Base-by-base conservation (phyloP, 345 rosid genomes). In the Eucalyptus virginea region DNA sequence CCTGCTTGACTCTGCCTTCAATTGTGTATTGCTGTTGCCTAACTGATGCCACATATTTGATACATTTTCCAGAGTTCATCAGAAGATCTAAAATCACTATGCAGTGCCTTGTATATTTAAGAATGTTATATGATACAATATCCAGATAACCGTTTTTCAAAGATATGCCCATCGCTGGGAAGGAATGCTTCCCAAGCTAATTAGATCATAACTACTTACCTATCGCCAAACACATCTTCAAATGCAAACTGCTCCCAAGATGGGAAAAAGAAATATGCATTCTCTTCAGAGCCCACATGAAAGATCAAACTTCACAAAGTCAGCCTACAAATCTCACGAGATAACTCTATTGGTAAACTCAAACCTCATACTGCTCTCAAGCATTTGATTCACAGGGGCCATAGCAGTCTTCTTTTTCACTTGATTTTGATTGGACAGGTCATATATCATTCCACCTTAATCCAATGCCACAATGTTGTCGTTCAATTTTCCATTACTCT, bases 301-400 rank as follows among this genome's bases (percentile, higher is more conserved):
- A 77, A 77, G 42, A 77, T 77, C 45, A 21, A 77, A 21, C 16
- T 77, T 77, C 83, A 37, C 45, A 77, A 77, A 37, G 0, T 77
- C 8, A 37, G 83, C 5, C 47, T 1, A 72, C 83, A 3, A 18
- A 21, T 69, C 81, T 34, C 44, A 69, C 44, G 0, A 69, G 44
- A 9, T 32, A 69, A 69, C 42, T 34, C 44, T 34, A 34, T 0
- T 0, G 3, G 81, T 34, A 32, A 34, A 69, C 24, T 34, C 81
- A 69, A 69, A 67, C 80, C 44, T 69, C 4, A 37, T 37, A 0
- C 28, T 21, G 45, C 3, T 77, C 15, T 9, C 83, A 77, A 77
- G 83, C 83, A 77, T 37, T 77, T 37, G 47, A 0, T 40, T 21
- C 83, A 37, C 3, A 37, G 28, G 28, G 45, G 45, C 0, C 28